Conservation (phyloP, 768 basidiomycete genomes). For the button mushroom (Agaricus bisporus) region DNA sequence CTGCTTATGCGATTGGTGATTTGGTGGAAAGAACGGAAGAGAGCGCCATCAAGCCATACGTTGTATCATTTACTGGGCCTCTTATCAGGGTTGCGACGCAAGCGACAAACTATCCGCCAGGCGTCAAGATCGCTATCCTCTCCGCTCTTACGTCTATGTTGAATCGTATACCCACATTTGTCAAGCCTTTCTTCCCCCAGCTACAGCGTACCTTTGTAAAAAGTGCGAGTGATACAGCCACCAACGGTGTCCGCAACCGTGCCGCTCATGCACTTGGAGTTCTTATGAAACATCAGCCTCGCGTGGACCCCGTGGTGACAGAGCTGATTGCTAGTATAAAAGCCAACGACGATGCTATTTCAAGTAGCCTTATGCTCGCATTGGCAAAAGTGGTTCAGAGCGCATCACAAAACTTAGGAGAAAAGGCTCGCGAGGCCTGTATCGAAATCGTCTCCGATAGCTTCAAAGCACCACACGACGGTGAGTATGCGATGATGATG, state of each 20-base stretch:
- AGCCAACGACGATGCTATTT: conserved; percentile 60
- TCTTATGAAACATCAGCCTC: conserved; percentile 85
- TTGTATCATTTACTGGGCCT: conserved; percentile 92
- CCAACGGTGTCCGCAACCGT: conserved; percentile 69
- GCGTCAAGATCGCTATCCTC: conserved; percentile 89
- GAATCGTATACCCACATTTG: conserved; percentile 77
- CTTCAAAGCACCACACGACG: conserved; percentile 67
- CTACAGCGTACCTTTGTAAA: conserved; percentile 96
- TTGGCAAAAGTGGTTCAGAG: conserved; percentile 69
- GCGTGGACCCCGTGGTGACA: conserved; percentile 91
- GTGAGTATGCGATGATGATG: conserved; percentile 26
- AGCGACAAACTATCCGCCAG: conserved; percentile 83
- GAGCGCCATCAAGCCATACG: conserved; percentile 85
- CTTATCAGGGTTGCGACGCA: conserved; percentile 93
- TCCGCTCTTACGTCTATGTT: conserved; percentile 82
- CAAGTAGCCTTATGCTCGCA: conserved; percentile 69
- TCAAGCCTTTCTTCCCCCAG: conserved; percentile 98
- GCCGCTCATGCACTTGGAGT: conserved; percentile 84
- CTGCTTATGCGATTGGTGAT: conserved; percentile 94
- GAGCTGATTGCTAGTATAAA: conserved; percentile 67
- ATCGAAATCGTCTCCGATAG: conserved; percentile 74
- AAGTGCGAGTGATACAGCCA: conserved; percentile 75
- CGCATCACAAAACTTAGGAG: conserved; percentile 70
- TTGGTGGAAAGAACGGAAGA: conserved; percentile 84
- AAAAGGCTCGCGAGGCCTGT: conserved; percentile 65